A percentile compares a stretch with the other conserved stretches of the same genome.
These are phyloP conservation scores for Boechera stricta DNA, from an alignment of 345 rosid genomes.

Conservation along the genomic window DNA sequence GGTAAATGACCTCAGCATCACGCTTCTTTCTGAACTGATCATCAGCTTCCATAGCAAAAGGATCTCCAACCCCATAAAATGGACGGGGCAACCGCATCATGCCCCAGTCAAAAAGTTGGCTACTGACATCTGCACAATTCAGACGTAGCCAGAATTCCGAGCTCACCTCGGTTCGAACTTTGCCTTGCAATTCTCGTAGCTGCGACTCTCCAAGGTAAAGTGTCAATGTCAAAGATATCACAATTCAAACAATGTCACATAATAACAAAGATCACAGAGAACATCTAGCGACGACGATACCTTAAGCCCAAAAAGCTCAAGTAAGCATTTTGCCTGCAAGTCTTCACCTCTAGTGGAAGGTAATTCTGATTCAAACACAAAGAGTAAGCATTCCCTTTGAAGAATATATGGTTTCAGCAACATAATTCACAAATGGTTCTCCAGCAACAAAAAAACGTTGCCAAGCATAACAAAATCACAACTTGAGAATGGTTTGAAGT, in stretches of 20 bases:
- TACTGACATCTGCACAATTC: slow-evolving; percentile 71
- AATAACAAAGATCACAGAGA: not conserved
- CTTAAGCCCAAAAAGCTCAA: slow-evolving; percentile 93
- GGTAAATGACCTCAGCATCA: slow-evolving; percentile 79
- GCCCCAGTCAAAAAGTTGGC: slow-evolving; percentile 92
- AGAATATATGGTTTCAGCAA: not conserved
- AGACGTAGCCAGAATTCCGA: slow-evolving; percentile 85
- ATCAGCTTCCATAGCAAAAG: slow-evolving; percentile 86
- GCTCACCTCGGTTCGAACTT: slow-evolving; percentile 80
- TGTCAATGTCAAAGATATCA: slow-evolving; percentile 20
- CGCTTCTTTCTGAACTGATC: slow-evolving; percentile 93
- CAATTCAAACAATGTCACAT: slow-evolving; percentile 8
- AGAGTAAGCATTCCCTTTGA: slow-evolving; percentile 18
- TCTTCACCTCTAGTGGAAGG: slow-evolving; percentile 94
- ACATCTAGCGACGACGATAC: slow-evolving; percentile 46
- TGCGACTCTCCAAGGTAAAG: slow-evolving; percentile 47
- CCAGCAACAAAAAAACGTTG: not conserved
- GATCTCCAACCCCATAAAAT: slow-evolving; percentile 85
- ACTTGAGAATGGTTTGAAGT: slow-evolving; percentile 12
- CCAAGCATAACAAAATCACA: not conserved
- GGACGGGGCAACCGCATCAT: slow-evolving; percentile 86
- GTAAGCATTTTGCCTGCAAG: slow-evolving; percentile 87
- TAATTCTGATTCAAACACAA: slow-evolving; percentile 63
- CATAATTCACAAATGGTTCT: not conserved
- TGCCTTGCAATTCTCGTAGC: slow-evolving; percentile 82